Evolutionary conservation across 495 filamentous ascomycete species (phyloP).

Genomic region (Aspergillus coremiiformis): DNA sequence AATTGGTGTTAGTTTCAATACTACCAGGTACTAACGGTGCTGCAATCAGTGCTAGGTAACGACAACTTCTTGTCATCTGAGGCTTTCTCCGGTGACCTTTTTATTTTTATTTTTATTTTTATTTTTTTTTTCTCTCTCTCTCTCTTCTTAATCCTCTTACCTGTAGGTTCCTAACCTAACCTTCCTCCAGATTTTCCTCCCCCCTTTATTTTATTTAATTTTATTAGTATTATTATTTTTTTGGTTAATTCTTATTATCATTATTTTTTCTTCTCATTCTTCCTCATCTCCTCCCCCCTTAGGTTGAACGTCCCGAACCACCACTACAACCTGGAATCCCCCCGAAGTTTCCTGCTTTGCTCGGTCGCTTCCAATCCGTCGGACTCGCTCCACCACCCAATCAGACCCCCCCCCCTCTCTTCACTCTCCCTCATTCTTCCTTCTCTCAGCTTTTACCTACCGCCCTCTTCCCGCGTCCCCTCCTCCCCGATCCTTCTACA

Average conservation of each 20-base stretch:
- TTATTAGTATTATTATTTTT: not conserved
- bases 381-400: conserved; percentile 21
- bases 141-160: too few relatives aligned
- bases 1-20: not conserved
- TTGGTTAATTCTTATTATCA: conserved; percentile 6
- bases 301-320: conserved; percentile 12
- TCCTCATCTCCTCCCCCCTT: not conserved
- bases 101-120: conserved; percentile 2
- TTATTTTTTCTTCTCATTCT: not conserved
- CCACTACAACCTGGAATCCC: too few relatives aligned
- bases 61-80: conserved; percentile 4
- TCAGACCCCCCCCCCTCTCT: conserved; percentile 12
- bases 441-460: conserved; percentile 7
- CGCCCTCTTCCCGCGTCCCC: conserved; percentile 14
- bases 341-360: conserved; percentile 19
- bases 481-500: conserved; percentile 3
- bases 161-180: too few relatives aligned
- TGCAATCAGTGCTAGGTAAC: not conserved
- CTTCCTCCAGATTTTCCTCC: not conserved
- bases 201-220: not conserved
- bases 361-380: conserved; percentile 25
- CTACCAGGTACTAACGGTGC: not conserved
- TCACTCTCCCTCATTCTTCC: conserved; percentile 13
- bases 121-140: conserved; percentile 18
- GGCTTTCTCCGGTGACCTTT: conserved; percentile 5